These are phyloP conservation scores for Colletotrichum horii DNA, from an alignment of 2,329 filamentous ascomycete genomes.

Conservation along the genomic window DNA sequence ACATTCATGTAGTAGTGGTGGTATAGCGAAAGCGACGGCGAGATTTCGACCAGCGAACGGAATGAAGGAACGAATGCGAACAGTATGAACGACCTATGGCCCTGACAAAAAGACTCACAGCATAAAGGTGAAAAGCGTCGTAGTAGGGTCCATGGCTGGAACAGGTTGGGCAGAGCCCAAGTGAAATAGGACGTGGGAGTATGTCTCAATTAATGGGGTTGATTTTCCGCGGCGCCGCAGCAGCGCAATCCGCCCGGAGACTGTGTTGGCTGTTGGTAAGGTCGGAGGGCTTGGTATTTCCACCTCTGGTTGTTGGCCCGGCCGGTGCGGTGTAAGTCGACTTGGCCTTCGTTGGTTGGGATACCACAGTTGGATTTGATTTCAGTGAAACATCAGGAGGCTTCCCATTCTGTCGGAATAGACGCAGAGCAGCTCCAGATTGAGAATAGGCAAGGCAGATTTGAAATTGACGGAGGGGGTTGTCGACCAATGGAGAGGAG, in stretches of 20 bases:
- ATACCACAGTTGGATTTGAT: slow-evolving; percentile 6
- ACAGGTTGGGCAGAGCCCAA: background rate
- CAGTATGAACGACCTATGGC: slow-evolving; percentile 23
- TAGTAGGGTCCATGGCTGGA: slow-evolving; percentile 60
- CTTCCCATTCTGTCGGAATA: slow-evolving; percentile 31
- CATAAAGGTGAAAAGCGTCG: slow-evolving; percentile 27
- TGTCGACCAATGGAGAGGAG: slow-evolving; percentile 30
- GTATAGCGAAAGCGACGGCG: slow-evolving; percentile 3
- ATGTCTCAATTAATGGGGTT: slow-evolving; percentile 2
- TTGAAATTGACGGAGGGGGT: slow-evolving; percentile 28
- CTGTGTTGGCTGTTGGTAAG: background rate
- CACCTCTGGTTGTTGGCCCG: slow-evolving; percentile 4
- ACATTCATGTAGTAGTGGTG: background rate
- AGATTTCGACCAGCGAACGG: slow-evolving; percentile 18
- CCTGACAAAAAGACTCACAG: slow-evolving; percentile 60
- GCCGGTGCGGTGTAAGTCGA: slow-evolving; percentile 11
- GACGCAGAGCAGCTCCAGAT: slow-evolving; percentile 26
- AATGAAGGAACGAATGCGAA: slow-evolving; percentile 23
- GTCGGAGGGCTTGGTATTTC: background rate
- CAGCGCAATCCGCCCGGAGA: background rate
- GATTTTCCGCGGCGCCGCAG: background rate
- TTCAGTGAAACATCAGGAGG: slow-evolving; percentile 20
- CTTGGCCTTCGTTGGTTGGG: slow-evolving; percentile 17
- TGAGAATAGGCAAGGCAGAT: slow-evolving; percentile 4
- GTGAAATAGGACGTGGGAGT: background rate